A percentile compares a stretch with the other conserved stretches of the same genome.
phyloP scores from a whole-genome alignment of 2,329 filamentous ascomycete genomes.

The Xylariales sp. region DNA sequence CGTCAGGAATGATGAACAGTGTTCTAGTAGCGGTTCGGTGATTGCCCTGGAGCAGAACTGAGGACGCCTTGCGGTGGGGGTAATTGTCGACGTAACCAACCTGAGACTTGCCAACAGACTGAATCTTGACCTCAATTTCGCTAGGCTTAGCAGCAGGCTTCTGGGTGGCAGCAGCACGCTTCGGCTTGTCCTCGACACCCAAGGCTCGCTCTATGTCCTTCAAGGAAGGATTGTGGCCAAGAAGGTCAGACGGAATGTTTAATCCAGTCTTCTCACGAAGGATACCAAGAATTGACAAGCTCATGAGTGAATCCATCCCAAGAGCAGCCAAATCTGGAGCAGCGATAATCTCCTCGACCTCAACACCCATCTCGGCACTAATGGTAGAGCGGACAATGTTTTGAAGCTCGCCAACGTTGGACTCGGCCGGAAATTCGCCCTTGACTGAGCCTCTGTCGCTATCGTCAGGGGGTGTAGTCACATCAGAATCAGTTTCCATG shows the following conservation, averaged over 20 bases:
- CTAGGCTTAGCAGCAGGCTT: slow-evolving; percentile 21
- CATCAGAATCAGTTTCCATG: slow-evolving; percentile 41
- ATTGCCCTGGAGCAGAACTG: slow-evolving; percentile 44
- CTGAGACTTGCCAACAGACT: slow-evolving; percentile 14
- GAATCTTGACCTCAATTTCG: slow-evolving; percentile 41
- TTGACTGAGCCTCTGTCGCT: slow-evolving; percentile 46
- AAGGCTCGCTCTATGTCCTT: slow-evolving; percentile 62
- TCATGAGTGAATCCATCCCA: slow-evolving; percentile 57
- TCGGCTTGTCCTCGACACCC: slow-evolving; percentile 42
- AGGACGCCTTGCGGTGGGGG: slow-evolving; percentile 46
- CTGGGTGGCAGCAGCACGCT: slow-evolving; percentile 24
- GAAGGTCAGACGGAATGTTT: slow-evolving; percentile 54
- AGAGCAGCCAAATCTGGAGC: slow-evolving; percentile 50
- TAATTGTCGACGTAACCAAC: slow-evolving; percentile 36
- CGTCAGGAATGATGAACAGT: slow-evolving; percentile 52
- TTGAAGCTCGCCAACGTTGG: slow-evolving; percentile 40
- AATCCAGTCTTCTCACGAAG: slow-evolving; percentile 50
- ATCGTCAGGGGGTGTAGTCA: slow-evolving; percentile 50
- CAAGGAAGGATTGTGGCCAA: slow-evolving; percentile 57
- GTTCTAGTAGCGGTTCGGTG: slow-evolving; percentile 41
- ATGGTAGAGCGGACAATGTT: slow-evolving; percentile 60
- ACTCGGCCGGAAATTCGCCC: slow-evolving; percentile 30
- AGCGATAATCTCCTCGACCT: slow-evolving; percentile 56
- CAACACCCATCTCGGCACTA: slow-evolving; percentile 68
- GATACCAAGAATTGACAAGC: slow-evolving; percentile 49